Evolutionary conservation across 1,284 basidiomycete genomes (phyloP).

Genomic region (Leccinum laetum): DNA sequence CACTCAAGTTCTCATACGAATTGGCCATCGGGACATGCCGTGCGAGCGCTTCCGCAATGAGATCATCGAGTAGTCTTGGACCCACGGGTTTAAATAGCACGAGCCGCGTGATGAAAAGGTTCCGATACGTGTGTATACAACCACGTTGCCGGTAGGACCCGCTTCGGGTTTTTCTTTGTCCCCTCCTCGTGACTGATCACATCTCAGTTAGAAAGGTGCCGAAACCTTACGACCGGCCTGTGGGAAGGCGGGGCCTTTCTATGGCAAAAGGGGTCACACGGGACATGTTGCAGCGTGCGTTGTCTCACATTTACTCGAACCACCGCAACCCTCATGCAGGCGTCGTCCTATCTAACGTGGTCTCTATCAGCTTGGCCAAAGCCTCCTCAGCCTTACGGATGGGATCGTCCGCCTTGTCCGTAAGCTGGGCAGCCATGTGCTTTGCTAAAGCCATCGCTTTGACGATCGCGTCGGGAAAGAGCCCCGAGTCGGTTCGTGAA

Average conservation of each 20-base stretch:
- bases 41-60: constrained; percentile 38
- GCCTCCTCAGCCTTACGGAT: no score
- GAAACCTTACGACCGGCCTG: constrained; percentile 68
- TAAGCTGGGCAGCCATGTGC: no score
- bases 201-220: constrained; percentile 51
- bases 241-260: constrained; percentile 37
- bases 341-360: no score
- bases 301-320: neutral
- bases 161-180: neutral
- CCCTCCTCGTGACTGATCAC: neutral
- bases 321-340: no score
- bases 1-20: constrained; percentile 87
- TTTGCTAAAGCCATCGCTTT: no score
- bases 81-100: constrained; percentile 48
- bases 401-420: no score
- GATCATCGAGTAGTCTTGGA: constrained; percentile 27
- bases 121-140: constrained; percentile 84
- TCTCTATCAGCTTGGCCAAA: no score
- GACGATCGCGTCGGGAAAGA: no score
- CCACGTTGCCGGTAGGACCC: constrained; percentile 67
- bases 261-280: constrained; percentile 9
- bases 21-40: constrained; percentile 87
- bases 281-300: constrained; percentile 15
- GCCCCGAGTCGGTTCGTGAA: no score
- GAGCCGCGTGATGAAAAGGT: constrained; percentile 82